Base-by-base conservation (phyloP, 805 yeast genomes). In the Diddensiella santjacobensis region DNA sequence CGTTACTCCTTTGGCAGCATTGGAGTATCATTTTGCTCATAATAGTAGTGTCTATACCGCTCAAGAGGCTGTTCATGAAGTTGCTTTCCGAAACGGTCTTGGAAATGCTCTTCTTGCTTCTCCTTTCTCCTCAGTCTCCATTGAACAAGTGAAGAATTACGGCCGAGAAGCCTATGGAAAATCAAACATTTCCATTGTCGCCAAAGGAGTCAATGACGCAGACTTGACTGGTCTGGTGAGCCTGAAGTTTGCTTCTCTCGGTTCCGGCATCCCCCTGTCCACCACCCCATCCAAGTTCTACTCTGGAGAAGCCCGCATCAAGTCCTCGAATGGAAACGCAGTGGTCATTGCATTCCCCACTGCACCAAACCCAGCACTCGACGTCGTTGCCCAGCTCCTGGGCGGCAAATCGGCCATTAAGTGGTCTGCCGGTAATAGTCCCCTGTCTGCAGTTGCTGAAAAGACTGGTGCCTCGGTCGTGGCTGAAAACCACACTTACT, bases 341-440 rank as follows among this genome's bases (percentile, higher is more conserved):
- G 91, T 90, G 47, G 82, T 82, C 48, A 74, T 93, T 61, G 95
- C 93, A 65, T 75, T 87, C 57, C 96, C 98, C 58, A 77, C 84
- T 52, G 30, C 52, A 15, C 49, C 63, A 45, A 81, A 81, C 48
- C 80, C 83, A 55, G 83, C 83, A 58, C 69, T 80, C 58, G 81
- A 84, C 64, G 80, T 83, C 23, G 77, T 91, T 66, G 73, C 91
- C 50, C 77, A 84, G 56, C 83, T 80, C 59, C 71, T 87, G 55
- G 80, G 82, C 54, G 65, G 69, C 45, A 55, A 64, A 50, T 71
- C 71, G 57, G 62, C 76, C 42, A 68, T 81, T 50, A 77, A 84
- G 67, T 77, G 85, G 68, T 75, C 72, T 46, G 37, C 75, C 50
- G 74, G 79, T 51, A 62, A 67, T 44, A 65, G 82, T 39, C 75